Conservation (phyloP, 441 rosid species). For the Hura crepitans region DNA sequence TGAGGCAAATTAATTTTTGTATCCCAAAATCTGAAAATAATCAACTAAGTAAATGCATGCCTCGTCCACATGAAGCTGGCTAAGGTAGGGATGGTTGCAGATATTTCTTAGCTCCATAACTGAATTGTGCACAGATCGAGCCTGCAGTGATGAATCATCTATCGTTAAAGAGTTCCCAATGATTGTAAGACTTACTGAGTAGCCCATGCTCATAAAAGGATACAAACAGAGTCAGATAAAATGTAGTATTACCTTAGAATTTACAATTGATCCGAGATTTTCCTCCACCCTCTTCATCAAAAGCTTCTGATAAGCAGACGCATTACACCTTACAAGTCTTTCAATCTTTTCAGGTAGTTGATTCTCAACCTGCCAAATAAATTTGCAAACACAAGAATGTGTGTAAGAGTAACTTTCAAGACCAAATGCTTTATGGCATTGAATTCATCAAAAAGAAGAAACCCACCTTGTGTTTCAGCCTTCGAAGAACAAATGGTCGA, state of each 20-base stretch:
- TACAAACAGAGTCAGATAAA: constrained; percentile 6
- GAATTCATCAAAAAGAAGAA: neutral
- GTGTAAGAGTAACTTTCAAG: neutral
- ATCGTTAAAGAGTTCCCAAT: constrained; percentile 19
- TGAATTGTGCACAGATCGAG: constrained; percentile 85
- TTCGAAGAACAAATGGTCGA: constrained; percentile 88
- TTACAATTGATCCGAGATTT: constrained; percentile 86
- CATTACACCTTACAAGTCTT: constrained; percentile 88
- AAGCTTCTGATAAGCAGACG: constrained; percentile 94
- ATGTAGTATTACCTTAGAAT: constrained; percentile 54
- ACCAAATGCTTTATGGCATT: neutral
- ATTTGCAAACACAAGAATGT: constrained; percentile 19
- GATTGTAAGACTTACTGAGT: neutral
- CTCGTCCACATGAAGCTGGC: constrained; percentile 96
- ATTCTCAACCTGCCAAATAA: constrained; percentile 71
- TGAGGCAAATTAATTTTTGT: no score
- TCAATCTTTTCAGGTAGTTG: constrained; percentile 91
- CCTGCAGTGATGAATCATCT: constrained; percentile 38
- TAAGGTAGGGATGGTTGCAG: constrained; percentile 95
- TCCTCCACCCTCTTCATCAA: constrained; percentile 95
- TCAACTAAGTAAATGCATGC: constrained; percentile 35
- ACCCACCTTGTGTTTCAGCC: constrained; percentile 86
- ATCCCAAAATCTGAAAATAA: neutral
- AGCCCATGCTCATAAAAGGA: constrained; percentile 6
- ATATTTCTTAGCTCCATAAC: constrained; percentile 98